A percentile compares a stretch with the other conserved stretches of the same genome.
Conservation (phyloP, 192 early-diverging fungal genomes). For the Mortierella claussenii region DNA sequence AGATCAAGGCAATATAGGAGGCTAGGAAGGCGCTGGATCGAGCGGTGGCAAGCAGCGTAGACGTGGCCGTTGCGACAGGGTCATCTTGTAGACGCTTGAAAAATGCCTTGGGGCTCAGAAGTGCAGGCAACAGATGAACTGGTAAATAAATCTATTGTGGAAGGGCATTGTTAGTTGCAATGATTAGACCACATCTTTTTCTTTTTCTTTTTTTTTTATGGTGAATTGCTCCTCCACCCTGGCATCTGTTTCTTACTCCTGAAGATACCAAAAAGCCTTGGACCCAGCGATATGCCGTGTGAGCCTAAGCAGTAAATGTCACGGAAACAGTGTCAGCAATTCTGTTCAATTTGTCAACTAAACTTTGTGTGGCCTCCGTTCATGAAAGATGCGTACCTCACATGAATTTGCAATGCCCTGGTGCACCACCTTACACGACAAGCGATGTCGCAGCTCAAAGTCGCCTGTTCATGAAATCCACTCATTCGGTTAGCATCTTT, state of each 20-base stretch:
- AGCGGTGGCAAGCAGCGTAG: slow-evolving; percentile 56
- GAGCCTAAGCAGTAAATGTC: slow-evolving; percentile 7
- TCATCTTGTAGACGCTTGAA: slow-evolving; percentile 45
- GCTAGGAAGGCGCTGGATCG: slow-evolving; percentile 67
- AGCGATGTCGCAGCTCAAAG: slow-evolving; percentile 44
- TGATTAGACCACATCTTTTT: no score
- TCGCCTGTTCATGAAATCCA: slow-evolving; percentile 26
- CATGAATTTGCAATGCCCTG: slow-evolving; percentile 59
- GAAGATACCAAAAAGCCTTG: slow-evolving; percentile 44
- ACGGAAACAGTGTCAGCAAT: not conserved
- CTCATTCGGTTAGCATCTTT: no score
- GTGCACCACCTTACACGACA: slow-evolving; percentile 65
- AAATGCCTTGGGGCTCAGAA: slow-evolving; percentile 61
- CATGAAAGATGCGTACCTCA: slow-evolving; percentile 22
- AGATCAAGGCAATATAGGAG: slow-evolving; percentile 62
- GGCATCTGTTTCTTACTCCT: no score
- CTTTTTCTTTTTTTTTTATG: no score
- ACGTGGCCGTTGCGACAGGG: slow-evolving; percentile 43
- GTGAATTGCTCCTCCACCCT: no score
- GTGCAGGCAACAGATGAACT: slow-evolving; percentile 66
- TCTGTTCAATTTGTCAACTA: not conserved
- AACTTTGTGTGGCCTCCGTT: not conserved
- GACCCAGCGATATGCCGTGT: slow-evolving; percentile 44
- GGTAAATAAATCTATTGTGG: slow-evolving; percentile 66
- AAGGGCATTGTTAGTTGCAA: no score